phyloP scores from a whole-genome alignment of 1,139 yeast species.

The Taphrina populina region DNA sequence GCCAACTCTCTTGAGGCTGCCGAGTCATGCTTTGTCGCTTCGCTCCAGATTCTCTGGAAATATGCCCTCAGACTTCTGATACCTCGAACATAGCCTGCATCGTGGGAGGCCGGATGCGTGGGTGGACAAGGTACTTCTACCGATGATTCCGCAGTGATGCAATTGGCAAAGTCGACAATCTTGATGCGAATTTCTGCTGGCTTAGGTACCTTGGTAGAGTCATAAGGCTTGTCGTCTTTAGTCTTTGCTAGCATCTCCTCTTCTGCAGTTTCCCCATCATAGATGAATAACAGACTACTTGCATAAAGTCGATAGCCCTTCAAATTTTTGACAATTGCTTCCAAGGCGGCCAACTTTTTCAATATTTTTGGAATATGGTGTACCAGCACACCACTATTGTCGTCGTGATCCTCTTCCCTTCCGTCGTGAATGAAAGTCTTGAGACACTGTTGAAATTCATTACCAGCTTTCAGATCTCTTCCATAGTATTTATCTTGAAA shows the following conservation, averaged over 20 bases:
- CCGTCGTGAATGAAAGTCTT: constrained; percentile 83
- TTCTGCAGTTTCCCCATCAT: constrained; percentile 60
- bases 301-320: constrained; percentile 91
- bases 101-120: constrained; percentile 60
- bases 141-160: constrained; percentile 68
- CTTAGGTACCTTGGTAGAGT: constrained; percentile 7
- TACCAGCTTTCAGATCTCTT: constrained; percentile 68
- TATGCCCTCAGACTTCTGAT: constrained; percentile 64
- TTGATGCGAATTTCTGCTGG: constrained; percentile 54
- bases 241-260: constrained; percentile 23
- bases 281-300: constrained; percentile 80
- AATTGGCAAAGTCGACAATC: constrained; percentile 93
- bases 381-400: constrained; percentile 46
- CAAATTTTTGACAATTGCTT: constrained; percentile 55
- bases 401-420: constrained; percentile 51
- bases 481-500: constrained; percentile 91
- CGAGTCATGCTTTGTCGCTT: constrained; percentile 15
- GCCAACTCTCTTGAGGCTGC: constrained; percentile 19
- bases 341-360: constrained; percentile 59
- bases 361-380: constrained; percentile 68
- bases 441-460: constrained; percentile 70
- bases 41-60: constrained; percentile 45
- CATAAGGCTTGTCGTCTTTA: constrained; percentile 1
- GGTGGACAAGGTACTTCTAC: constrained; percentile 58
- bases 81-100: constrained; percentile 83